These are phyloP conservation scores for Pleurotus sapidus DNA, from an alignment of 768 basidiomycete genomes.

Conservation along the genomic window DNA sequence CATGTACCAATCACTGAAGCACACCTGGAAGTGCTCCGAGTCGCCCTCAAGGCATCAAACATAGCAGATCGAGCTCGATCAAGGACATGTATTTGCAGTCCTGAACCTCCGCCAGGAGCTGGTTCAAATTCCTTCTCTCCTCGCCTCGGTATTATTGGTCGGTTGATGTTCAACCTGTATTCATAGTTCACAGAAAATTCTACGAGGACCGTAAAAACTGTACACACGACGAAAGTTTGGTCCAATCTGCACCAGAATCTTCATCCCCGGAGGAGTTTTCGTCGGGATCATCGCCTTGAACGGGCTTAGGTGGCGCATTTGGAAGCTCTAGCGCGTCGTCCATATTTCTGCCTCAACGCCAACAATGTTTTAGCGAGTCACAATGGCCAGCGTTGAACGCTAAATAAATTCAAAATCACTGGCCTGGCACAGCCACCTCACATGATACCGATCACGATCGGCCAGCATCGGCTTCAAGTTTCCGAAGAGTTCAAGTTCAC, in stretches of 20 bases:
- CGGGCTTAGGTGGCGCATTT: constrained; percentile 30
- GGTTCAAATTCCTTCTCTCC: constrained; percentile 99
- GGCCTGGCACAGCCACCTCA: too few relatives aligned
- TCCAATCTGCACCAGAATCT: constrained; percentile 80
- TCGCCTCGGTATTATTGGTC: constrained; percentile 87
- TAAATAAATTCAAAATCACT: background rate
- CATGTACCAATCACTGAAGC: constrained; percentile 11
- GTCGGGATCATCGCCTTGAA: constrained; percentile 37
- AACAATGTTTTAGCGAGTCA: background rate
- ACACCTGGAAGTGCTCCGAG: constrained; percentile 75
- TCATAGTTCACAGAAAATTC: constrained; percentile 10
- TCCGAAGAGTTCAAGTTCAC: too few relatives aligned
- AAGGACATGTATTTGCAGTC: constrained; percentile 78
- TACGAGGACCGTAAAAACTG: background rate
- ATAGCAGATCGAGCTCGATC: constrained; percentile 81
- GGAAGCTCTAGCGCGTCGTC: constrained; percentile 59
- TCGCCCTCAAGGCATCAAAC: constrained; percentile 75
- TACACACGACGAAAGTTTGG: constrained; percentile 59
- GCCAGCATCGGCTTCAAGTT: too few relatives aligned
- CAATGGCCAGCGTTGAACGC: background rate
- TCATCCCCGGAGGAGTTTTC: constrained; percentile 60
- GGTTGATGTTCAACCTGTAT: constrained; percentile 35
- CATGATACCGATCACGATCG: too few relatives aligned
- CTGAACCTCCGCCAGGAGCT: constrained; percentile 57
- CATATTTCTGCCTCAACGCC: constrained; percentile 31